phyloP scores from a whole-genome alignment of 2,329 filamentous ascomycete genomes.

The Aspergillus sp. region DNA sequence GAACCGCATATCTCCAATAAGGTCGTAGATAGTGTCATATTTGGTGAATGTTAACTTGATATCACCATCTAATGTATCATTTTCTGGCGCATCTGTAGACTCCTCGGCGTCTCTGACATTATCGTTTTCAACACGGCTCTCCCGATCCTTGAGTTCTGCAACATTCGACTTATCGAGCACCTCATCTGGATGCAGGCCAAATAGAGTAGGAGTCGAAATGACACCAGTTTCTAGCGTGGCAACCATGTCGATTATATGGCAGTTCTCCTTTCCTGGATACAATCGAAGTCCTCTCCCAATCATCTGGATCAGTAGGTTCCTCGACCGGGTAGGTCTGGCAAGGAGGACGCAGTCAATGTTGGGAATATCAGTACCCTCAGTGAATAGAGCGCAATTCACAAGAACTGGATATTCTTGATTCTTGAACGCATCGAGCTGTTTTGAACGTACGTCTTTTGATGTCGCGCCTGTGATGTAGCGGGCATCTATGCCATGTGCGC shows the following conservation, averaged over 20 bases:
- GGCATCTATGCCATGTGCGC: conserved; percentile 73
- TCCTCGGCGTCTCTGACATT: conserved; percentile 19
- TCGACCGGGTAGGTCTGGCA: conserved; percentile 80
- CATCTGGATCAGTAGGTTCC: conserved; percentile 96
- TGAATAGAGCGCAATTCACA: conserved; percentile 93
- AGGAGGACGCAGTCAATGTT: conserved; percentile 93
- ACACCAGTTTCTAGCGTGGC: conserved; percentile 79
- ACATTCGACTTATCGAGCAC: conserved; percentile 64
- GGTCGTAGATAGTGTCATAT: conserved; percentile 86
- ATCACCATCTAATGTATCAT: conserved; percentile 17
- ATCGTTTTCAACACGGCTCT: conserved; percentile 25
- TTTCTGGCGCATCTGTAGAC: conserved; percentile 16
- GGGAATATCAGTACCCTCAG: conserved; percentile 95
- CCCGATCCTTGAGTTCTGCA: conserved; percentile 48
- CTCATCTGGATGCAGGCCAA: conserved; percentile 81
- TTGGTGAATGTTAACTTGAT: conserved; percentile 73
- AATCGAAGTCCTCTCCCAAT: conserved; percentile 90
- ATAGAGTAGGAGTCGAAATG: conserved; percentile 84
- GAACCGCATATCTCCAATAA: conserved; percentile 74
- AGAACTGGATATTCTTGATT: conserved; percentile 76
- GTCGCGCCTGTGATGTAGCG: conserved; percentile 84
- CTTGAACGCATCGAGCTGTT: conserved; percentile 71
- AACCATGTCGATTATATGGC: conserved; percentile 95
- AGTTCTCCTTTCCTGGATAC: conserved; percentile 74
- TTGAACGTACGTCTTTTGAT: conserved; percentile 59